A percentile compares a stretch with the other conserved stretches of the same genome.
Evolutionary conservation across 2,329 filamentous ascomycete species (phyloP).

Genomic region (Massarina eburnea): DNA sequence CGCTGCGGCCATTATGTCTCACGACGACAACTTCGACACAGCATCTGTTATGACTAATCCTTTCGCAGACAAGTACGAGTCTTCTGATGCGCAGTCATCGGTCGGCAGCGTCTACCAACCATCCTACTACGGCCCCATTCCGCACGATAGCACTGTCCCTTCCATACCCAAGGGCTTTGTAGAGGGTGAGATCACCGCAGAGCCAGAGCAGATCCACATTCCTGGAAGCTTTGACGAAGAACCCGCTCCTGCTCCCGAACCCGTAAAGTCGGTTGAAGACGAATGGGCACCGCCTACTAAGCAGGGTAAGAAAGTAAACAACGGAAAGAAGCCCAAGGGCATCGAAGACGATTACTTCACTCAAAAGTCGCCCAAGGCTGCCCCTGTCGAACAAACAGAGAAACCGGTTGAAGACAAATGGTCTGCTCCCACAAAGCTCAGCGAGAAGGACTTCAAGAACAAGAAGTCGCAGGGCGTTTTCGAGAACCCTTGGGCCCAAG

Average conservation of each 20-base stretch:
- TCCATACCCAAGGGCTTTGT: conserved; percentile 39
- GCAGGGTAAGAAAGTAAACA: conserved; percentile 29
- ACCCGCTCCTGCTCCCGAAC: conserved; percentile 19
- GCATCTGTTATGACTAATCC: conserved; percentile 29
- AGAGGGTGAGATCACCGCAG: conserved; percentile 43
- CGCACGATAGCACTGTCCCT: conserved; percentile 40
- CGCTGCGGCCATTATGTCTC: conserved; percentile 15
- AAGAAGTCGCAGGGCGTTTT: conserved; percentile 6
- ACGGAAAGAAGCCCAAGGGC: conserved; percentile 8
- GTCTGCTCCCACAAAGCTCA: conserved; percentile 17
- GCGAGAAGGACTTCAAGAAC: conserved; percentile 24
- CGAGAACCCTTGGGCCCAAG: conserved; percentile 1
- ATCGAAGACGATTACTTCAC: not conserved
- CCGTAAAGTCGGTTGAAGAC: conserved; percentile 34
- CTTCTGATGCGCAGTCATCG: conserved; percentile 16
- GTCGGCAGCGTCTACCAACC: conserved; percentile 35
- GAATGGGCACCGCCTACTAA: conserved; percentile 16
- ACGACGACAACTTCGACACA: conserved; percentile 18
- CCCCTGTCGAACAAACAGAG: conserved; percentile 22
- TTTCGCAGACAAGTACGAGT: conserved; percentile 27
- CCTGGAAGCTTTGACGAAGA: conserved; percentile 62
- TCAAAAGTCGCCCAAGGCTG: conserved; percentile 1
- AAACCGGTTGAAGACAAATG: conserved; percentile 28
- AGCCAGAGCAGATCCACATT: conserved; percentile 62
- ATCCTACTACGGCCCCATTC: conserved; percentile 47